A percentile compares a stretch with the other conserved stretches of the same genome.
Conservation (phyloP, 345 rosid species). For the Balakata baccata region DNA sequence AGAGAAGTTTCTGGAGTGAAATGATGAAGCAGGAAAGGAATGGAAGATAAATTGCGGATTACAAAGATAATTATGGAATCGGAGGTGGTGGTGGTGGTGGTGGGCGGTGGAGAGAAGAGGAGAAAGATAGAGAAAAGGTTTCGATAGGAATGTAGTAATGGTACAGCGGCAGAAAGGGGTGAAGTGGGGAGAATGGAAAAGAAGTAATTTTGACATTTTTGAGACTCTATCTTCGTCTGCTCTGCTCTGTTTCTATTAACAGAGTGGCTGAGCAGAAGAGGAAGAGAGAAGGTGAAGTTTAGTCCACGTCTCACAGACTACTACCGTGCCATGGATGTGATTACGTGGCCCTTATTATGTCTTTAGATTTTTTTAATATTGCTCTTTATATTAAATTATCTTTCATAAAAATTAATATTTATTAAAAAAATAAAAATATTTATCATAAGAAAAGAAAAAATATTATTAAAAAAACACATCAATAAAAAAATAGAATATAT, state of each 20-base stretch:
- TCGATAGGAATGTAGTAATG: conserved; percentile 30
- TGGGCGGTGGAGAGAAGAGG: background rate
- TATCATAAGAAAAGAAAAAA: too few species aligned
- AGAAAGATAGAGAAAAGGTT: conserved; percentile 9
- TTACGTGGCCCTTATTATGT: background rate
- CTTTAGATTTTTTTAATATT: background rate
- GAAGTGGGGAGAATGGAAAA: conserved; percentile 45
- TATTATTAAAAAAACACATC: too few species aligned
- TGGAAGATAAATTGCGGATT: conserved; percentile 9
- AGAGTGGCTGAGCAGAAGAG: background rate
- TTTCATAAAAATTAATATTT: too few species aligned
- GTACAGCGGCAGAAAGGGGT: conserved; percentile 32
- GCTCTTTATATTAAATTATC: too few species aligned
- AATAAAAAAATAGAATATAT: too few species aligned
- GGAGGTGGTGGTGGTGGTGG: conserved; percentile 20
- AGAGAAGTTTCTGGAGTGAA: conserved; percentile 31
- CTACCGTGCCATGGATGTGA: background rate
- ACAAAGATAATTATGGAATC: conserved; percentile 4
- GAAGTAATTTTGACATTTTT: conserved; percentile 54
- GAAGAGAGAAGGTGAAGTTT: conserved; percentile 25
- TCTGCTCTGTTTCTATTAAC: background rate
- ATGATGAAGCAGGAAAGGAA: conserved; percentile 14
- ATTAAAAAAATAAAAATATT: too few species aligned
- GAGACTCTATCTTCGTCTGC: background rate
- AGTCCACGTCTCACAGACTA: conserved; percentile 22